Evolutionary conservation across 768 basidiomycete genomes (phyloP), one percentile per base, ranked within the genome.

Genomic region (Trametes maxima): DNA sequence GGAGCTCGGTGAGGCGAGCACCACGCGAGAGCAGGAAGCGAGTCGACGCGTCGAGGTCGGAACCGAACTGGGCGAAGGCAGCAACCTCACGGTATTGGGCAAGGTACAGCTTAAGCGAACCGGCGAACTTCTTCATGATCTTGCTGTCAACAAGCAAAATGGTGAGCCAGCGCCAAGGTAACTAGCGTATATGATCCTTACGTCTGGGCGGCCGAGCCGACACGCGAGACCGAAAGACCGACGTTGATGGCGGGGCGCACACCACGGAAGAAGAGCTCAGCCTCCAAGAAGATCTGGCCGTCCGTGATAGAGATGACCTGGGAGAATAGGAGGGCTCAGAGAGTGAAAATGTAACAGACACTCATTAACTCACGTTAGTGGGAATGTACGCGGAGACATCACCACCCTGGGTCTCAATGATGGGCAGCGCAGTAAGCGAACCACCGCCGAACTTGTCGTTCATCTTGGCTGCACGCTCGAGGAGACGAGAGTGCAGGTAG

Each of bases 41-140:
- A 67, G 96, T 99, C 16, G 96, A 98, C 57, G 96, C 95, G 81
- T 98, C 97, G 73, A 98, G 92, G 79, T 99, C 97, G 72, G 97
- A 99, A 86, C 97, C 97, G 83, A 99, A 99, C 76, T 98, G 97
- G 60, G 96, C 95, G 74, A 96, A 97, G 67, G 95, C 95, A 68
- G 97, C 97, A 68, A 99, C 97, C 85, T 99, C 97, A 90, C 97
- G 95, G 84, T 98, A 99, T 78, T 99, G 97, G 33, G 97, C 97
- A 68, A 99, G 93, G 87, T 99, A 99, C 48, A 99, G 87, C 82
- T 98, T 98, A 70, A 98, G 88, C 56, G 97, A 98, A 85, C 97
- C 97, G 71, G 97, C 97, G 71, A 98, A 98, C 83, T 98, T 95
- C 91, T 98, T 99, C 97, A 99, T 98, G 81, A 98, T 94, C 81